A percentile compares a stretch with the other conserved stretches of the same genome.
Conservation (phyloP, 176 grass and related monocot species). For the Triticum timopheevii region DNA sequence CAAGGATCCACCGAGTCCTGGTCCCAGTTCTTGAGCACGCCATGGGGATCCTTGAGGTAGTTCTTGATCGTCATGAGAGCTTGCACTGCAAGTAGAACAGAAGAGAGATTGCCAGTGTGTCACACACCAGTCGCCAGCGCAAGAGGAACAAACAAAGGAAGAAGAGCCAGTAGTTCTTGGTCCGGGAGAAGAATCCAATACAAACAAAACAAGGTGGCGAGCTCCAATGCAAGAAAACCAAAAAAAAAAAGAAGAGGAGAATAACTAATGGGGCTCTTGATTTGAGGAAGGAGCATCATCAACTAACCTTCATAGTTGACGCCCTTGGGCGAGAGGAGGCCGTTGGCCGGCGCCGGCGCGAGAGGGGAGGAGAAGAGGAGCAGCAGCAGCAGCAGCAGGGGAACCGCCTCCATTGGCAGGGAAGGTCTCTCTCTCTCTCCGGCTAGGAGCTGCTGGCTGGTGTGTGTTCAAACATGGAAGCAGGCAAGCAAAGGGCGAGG, state of each 20-base stretch:
- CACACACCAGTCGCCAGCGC: not conserved
- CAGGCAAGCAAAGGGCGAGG: not conserved
- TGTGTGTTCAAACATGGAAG: slow-evolving; percentile 19
- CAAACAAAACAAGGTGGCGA: not conserved
- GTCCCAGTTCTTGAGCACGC: slow-evolving; percentile 65
- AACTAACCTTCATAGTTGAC: slow-evolving; percentile 2
- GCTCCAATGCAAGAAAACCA: not conserved
- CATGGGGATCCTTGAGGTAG: slow-evolving; percentile 56
- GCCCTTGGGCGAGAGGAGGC: slow-evolving; percentile 18
- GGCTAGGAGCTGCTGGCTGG: not conserved
- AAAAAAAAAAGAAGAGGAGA: too few relatives aligned
- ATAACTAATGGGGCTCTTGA: not conserved
- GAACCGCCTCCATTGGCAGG: not conserved
- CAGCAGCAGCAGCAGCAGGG: not conserved
- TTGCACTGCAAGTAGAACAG: slow-evolving; percentile 34
- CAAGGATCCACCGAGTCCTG: slow-evolving; percentile 64
- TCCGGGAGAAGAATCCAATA: not conserved
- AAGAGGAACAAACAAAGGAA: not conserved
- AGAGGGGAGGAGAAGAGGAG: not conserved
- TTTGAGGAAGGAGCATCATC: not conserved
- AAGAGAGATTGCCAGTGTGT: not conserved
- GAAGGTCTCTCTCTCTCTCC: not conserved
- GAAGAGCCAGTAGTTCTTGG: not conserved
- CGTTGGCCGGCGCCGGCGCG: slow-evolving; percentile 1
- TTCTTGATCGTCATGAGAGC: slow-evolving; percentile 52